Base-by-base conservation (phyloP, 2,329 filamentous ascomycete genomes). In the Cryphonectria radicalis region DNA sequence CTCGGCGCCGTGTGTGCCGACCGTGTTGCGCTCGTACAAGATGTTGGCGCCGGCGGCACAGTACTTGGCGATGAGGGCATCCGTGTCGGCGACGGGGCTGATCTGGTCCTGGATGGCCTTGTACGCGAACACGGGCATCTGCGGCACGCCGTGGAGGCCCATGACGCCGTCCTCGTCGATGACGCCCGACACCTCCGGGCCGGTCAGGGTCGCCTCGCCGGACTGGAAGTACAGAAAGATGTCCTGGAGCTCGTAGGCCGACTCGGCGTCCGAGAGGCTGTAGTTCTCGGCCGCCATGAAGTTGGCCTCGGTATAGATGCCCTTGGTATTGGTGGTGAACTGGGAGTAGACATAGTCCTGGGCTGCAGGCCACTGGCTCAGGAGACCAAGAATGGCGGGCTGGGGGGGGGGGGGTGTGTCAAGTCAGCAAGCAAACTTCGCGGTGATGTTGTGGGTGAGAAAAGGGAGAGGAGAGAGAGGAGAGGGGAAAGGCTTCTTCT, bases 51-150 rank as follows among this genome's bases (percentile, higher is more conserved):
- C 84, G 5, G 77, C 76, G 0, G 67, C 71, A 70, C 84, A 87
- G 71, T 82, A 84, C 32, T 75, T 74, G 0, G 78, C 64, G 1
- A 85, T 77, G 25, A 85, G 74, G 0, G 70, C 76, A 70, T 86
- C 83, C 1, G 81, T 85, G 43, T 83, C 81, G 10, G 74, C 77
- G n/a, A 84, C 77, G 11, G 77, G 76, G 50, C 79, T 82, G 65
- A 85, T 75, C 72, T 84, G 80, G 70, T 87, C 85, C 5, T 77
- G 63, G 63, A 83, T 78, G 1, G 84, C 82, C 73, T 87, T 85
- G 78, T 87, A 86, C 1, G 82, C 79, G 63, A 82, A 83, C 0
- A 86, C 43, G 1, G 84, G 85, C 76, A 84, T 82, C 67, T 80
- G 75, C 1, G 85, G 85, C 4, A 82, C 76, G 57, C 82, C 82